Evolutionary conservation across 2,329 filamentous ascomycete species (phyloP).

Genomic region (Thelonectria blattea): DNA sequence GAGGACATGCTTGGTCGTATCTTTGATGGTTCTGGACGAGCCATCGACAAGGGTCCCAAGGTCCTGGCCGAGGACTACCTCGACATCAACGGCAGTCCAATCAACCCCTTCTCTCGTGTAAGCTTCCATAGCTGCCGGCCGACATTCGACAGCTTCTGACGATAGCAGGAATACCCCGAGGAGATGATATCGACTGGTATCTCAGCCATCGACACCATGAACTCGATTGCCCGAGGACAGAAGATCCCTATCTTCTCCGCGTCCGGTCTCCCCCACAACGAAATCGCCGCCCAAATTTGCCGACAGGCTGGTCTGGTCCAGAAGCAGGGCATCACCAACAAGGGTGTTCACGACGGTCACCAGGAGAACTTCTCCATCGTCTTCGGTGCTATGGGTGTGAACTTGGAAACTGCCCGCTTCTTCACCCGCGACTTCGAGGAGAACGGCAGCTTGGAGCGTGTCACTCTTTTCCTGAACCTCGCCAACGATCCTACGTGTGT

Average conservation of each 20-base stretch:
- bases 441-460: slow-evolving; percentile 97
- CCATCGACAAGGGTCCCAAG: slow-evolving; percentile 99
- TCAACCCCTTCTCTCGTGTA: slow-evolving; percentile 97
- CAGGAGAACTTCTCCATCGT: slow-evolving; percentile 99
- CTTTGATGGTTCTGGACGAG: slow-evolving; percentile 96
- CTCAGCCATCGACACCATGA: slow-evolving; percentile 98
- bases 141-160: slow-evolving; percentile 25
- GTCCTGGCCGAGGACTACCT: slow-evolving; percentile 97
- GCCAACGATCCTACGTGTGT: slow-evolving; percentile 97
- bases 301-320: slow-evolving; percentile 93
- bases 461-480: slow-evolving; percentile 97
- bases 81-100: slow-evolving; percentile 98
- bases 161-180: slow-evolving; percentile 86
- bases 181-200: slow-evolving; percentile 99
- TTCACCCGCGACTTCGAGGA: slow-evolving; percentile 99
- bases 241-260: slow-evolving; percentile 99
- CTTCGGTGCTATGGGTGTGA: slow-evolving; percentile 99
- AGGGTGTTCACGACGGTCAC: slow-evolving; percentile 94
- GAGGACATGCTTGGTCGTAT: slow-evolving; percentile 99
- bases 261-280: slow-evolving; percentile 97
- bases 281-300: slow-evolving; percentile 98
- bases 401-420: slow-evolving; percentile 98
- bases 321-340: slow-evolving; percentile 78
- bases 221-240: slow-evolving; percentile 95
- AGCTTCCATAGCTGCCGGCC: slow-evolving; percentile 37